phyloP scores from a whole-genome alignment of 441 rosid genomes.

The Capsella rubella region DNA sequence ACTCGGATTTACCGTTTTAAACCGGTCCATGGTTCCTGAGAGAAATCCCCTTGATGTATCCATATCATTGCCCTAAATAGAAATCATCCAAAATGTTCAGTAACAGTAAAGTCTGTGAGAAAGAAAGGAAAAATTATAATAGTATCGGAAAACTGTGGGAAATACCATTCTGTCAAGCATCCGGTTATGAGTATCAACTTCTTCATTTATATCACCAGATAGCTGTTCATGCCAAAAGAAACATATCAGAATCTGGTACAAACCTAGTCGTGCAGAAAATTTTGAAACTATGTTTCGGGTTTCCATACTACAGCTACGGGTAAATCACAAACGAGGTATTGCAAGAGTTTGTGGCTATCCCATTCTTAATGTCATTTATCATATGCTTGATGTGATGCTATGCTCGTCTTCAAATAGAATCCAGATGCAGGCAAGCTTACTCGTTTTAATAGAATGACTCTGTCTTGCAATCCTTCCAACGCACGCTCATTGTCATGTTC shows the following conservation, averaged over 20 bases:
- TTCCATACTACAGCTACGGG: not conserved
- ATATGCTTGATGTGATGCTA: constrained; percentile 6
- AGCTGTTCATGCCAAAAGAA: constrained; percentile 53
- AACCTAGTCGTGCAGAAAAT: constrained; percentile 2
- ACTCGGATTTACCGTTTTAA: constrained; percentile 71
- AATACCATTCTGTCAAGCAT: constrained; percentile 94
- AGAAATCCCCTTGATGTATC: constrained; percentile 94
- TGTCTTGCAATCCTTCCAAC: constrained; percentile 88
- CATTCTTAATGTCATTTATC: not conserved
- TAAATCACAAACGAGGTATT: no score
- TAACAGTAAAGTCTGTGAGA: constrained; percentile 31
- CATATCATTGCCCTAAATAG: constrained; percentile 89
- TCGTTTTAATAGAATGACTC: constrained; percentile 84
- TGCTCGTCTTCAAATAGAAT: not conserved
- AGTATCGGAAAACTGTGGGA: not conserved
- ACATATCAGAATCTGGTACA: constrained; percentile 30
- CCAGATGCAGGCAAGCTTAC: constrained; percentile 55
- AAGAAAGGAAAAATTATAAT: not conserved
- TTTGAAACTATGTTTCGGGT: not conserved
- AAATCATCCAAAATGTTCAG: constrained; percentile 36
- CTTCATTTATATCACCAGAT: constrained; percentile 93
- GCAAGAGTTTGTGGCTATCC: not conserved
- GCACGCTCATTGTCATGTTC: constrained; percentile 97
- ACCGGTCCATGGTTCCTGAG: constrained; percentile 97
- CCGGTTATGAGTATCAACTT: constrained; percentile 89